Conservation (phyloP, 2,329 filamentous ascomycete species). For the Lomentospora prolificans region DNA sequence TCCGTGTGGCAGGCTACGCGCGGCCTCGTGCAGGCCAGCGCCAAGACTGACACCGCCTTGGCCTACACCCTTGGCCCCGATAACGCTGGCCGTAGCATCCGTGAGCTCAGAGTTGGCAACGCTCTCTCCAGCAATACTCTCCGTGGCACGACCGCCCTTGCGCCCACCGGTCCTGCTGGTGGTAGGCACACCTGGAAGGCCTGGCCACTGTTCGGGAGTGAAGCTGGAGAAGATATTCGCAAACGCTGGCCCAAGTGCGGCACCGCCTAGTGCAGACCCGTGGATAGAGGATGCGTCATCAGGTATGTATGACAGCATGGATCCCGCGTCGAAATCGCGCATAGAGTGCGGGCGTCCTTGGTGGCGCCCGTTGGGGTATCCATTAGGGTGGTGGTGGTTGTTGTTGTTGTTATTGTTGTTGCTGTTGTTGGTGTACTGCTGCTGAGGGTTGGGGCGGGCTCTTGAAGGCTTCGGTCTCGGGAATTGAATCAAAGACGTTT, state of each 20-base stretch:
- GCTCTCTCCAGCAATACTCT: slow-evolving; percentile 84
- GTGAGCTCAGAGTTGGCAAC: slow-evolving; percentile 86
- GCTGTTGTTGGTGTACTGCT: too few relatives aligned
- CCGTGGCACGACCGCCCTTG: slow-evolving; percentile 54
- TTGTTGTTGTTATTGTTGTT: too few relatives aligned
- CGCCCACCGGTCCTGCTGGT: slow-evolving; percentile 56
- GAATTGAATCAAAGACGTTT: slow-evolving; percentile 90
- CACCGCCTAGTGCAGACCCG: slow-evolving; percentile 79
- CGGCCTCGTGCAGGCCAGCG: slow-evolving; percentile 64
- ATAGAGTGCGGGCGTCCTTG: slow-evolving; percentile 15
- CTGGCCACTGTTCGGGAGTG: slow-evolving; percentile 78
- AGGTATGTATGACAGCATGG: slow-evolving; percentile 88
- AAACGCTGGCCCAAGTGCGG: slow-evolving; percentile 63
- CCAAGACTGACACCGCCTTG: slow-evolving; percentile 83
- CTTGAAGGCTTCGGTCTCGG: slow-evolving; percentile 87
- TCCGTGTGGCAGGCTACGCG: slow-evolving; percentile 44
- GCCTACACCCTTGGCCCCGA: slow-evolving; percentile 63
- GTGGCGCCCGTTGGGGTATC: slow-evolving; percentile 27
- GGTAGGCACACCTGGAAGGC: slow-evolving; percentile 54
- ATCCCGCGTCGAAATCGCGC: slow-evolving; percentile 65
- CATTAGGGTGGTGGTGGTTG: slow-evolving; percentile 25
- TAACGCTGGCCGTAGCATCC: slow-evolving; percentile 69
- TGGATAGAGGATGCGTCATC: slow-evolving; percentile 96
- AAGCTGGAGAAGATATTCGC: slow-evolving; percentile 95
- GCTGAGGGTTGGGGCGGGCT: slow-evolving; percentile 47